phyloP scores from a whole-genome alignment of 2,329 filamentous ascomycete genomes.

The Penicillium brevicompactum region DNA sequence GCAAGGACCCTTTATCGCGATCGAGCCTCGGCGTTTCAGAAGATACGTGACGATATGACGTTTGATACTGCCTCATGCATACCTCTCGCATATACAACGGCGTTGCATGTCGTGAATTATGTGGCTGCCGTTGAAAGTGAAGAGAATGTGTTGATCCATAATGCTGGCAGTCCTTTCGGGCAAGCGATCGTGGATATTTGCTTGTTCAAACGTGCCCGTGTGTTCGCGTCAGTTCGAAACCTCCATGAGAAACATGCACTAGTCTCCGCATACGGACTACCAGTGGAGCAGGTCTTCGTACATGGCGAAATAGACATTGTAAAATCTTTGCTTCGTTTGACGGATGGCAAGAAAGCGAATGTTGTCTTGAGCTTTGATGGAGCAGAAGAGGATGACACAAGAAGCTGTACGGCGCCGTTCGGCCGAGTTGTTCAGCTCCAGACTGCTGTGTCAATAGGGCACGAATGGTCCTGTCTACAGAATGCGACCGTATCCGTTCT shows the following conservation, averaged over 20 bases:
- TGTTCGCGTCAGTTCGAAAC: slow-evolving; percentile 19
- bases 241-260: slow-evolving; percentile 11
- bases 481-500: slow-evolving; percentile 19
- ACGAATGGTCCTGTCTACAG: not conserved
- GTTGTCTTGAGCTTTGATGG: slow-evolving; percentile 16
- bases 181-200: slow-evolving; percentile 27
- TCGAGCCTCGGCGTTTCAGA: slow-evolving; percentile 21
- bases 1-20: slow-evolving; percentile 21
- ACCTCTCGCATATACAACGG: slow-evolving; percentile 24
- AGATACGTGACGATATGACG: slow-evolving; percentile 17
- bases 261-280: slow-evolving; percentile 10
- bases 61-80: slow-evolving; percentile 28
- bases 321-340: slow-evolving; percentile 1
- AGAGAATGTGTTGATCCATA: slow-evolving; percentile 34
- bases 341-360: slow-evolving; percentile 11
- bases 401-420: slow-evolving; percentile 22
- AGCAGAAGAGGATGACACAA: not conserved
- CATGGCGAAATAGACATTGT: slow-evolving; percentile 4
- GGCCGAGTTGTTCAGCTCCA: slow-evolving; percentile 36
- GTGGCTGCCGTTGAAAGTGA: slow-evolving; percentile 16
- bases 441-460: slow-evolving; percentile 10
- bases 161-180: slow-evolving; percentile 24
- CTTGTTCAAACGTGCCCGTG: not conserved
- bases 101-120: slow-evolving; percentile 22
- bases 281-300: slow-evolving; percentile 14